These are phyloP conservation scores for Rutstroemia sydowiana DNA, from an alignment of 2,329 filamentous ascomycete species.

Conservation along the genomic window DNA sequence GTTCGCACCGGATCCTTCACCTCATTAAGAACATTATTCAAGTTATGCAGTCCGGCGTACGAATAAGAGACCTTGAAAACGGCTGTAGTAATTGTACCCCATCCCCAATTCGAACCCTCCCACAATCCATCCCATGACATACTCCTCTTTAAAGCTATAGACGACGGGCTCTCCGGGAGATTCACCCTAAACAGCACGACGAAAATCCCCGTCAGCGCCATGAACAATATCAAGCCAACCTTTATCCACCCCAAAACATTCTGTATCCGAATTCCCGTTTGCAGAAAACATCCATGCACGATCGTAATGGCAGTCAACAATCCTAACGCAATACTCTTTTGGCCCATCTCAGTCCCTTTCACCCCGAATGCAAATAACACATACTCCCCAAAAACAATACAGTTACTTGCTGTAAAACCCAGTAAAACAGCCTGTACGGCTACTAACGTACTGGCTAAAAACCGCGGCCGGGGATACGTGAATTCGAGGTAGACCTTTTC, in stretches of 20 bases:
- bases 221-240: constrained; percentile 50
- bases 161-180: constrained; percentile 22
- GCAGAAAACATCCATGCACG: constrained; percentile 51
- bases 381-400: constrained; percentile 45
- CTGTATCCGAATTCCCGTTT: constrained; percentile 51
- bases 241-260: constrained; percentile 58
- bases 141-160: no score
- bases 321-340: constrained; percentile 37
- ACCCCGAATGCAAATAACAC: constrained; percentile 38
- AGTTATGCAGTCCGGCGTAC: constrained; percentile 46
- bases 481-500: constrained; percentile 49
- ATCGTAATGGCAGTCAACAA: constrained; percentile 50
- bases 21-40: constrained; percentile 50
- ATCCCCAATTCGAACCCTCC: constrained; percentile 61
- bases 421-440: constrained; percentile 43
- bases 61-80: constrained; percentile 50
- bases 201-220: constrained; percentile 53
- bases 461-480: constrained; percentile 44
- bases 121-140: constrained; percentile 47
- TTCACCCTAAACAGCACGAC: constrained; percentile 42
- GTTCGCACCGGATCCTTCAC: constrained; percentile 50
- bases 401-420: constrained; percentile 45
- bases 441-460: constrained; percentile 45
- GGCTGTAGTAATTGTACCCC: constrained; percentile 51
- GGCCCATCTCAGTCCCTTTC: constrained; percentile 39